Evolutionary conservation across 225 moss, liverwort and hornwort genomes (phyloP).

Genomic region (Physcomitrellopsis africana): DNA sequence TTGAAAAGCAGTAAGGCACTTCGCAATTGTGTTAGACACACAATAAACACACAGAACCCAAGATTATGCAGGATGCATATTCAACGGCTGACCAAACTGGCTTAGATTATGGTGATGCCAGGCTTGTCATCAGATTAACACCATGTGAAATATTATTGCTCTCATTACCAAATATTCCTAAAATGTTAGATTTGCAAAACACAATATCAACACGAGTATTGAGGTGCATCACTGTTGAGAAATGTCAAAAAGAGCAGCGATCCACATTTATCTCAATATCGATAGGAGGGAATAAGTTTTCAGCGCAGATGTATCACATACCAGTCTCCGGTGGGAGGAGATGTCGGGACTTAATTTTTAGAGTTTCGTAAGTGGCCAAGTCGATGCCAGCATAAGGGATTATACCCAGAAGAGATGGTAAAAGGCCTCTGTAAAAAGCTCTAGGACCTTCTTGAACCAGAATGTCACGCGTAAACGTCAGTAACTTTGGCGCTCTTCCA

Average conservation of each 20-base stretch:
- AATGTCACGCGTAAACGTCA: slow-evolving; percentile 72
- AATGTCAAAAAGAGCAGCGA: neutral
- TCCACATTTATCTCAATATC: neutral
- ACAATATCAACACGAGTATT: neutral
- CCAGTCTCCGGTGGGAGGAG: slow-evolving; percentile 65
- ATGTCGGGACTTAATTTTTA: slow-evolving; percentile 76
- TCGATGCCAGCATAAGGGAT: slow-evolving; percentile 97
- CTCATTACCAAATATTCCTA: neutral
- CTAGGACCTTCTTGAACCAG: slow-evolving; percentile 78
- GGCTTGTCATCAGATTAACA: neutral
- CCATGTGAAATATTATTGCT: neutral
- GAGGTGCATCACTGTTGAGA: neutral
- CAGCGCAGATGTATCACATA: slow-evolving; percentile 33
- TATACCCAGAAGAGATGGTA: slow-evolving; percentile 91
- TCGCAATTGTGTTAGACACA: neutral
- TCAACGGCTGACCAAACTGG: neutral
- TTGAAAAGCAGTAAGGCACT: neutral
- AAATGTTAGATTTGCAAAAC: slow-evolving; percentile 5
- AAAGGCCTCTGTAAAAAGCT: slow-evolving; percentile 81
- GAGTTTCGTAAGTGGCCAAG: slow-evolving; percentile 84
- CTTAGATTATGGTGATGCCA: slow-evolving; percentile 10
- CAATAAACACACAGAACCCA: neutral
- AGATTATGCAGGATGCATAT: neutral
- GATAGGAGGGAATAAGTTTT: too few species aligned
- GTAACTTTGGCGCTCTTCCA: slow-evolving; percentile 60